Evolutionary conservation across 371 early-diverging fungal genomes (phyloP).

Genomic region (Mucor indicus): DNA sequence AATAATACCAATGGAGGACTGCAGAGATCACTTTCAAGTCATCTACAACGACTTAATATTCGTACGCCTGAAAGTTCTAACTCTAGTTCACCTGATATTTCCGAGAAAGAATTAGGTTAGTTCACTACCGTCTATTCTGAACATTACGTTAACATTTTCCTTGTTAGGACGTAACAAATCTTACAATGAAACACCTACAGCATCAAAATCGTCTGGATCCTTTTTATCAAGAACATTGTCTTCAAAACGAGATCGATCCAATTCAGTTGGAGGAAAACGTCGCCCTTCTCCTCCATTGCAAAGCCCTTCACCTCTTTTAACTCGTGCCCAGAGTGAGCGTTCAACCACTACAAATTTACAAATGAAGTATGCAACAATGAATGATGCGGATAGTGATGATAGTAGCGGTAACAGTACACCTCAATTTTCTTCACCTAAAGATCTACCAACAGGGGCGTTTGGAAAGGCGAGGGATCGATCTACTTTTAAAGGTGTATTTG

Average conservation of each 20-base stretch:
- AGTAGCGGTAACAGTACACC: no score
- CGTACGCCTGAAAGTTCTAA: constrained; percentile 24
- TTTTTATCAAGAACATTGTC: constrained; percentile 36
- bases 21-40: constrained; percentile 41
- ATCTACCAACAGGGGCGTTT: constrained; percentile 21
- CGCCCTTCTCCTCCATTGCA: no score
- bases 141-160: background rate
- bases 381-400: no score
- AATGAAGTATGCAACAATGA: constrained; percentile 8
- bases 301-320: no score
- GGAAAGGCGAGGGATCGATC: constrained; percentile 42
- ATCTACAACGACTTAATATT: constrained; percentile 43
- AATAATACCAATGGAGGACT: constrained; percentile 31
- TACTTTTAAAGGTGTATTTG: constrained; percentile 66
- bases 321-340: constrained; percentile 2
- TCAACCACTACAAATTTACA: constrained; percentile 6
- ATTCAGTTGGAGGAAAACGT: constrained; percentile 23
- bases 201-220: constrained; percentile 12
- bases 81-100: constrained; percentile 24
- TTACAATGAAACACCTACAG: no score
- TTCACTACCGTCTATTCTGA: no score
- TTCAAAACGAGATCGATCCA: constrained; percentile 27
- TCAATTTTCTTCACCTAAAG: no score
- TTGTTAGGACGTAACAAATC: no score
- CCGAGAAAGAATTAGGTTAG: constrained; percentile 26